Conservation (phyloP, 805 yeast species). For the Jamesozyma rosinii region DNA sequence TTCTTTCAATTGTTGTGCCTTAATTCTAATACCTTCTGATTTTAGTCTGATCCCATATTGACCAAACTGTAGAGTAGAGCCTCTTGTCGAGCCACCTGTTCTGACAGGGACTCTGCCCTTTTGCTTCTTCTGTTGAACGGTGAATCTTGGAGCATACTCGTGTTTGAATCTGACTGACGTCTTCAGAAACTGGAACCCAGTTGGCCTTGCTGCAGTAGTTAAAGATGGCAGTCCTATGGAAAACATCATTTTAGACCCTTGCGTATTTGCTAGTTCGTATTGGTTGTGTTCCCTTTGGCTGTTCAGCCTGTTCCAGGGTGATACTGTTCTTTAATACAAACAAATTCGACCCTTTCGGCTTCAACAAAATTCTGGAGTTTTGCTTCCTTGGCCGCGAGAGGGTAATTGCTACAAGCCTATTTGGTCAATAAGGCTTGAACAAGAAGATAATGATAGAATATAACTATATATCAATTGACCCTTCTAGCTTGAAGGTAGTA, state of each 20-base stretch:
- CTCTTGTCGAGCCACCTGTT: slow-evolving; percentile 88
- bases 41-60: slow-evolving; percentile 77
- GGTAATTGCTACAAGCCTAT: too few species aligned
- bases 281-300: too few species aligned
- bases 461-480: too few species aligned
- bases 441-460: too few species aligned
- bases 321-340: too few species aligned
- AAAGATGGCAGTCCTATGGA: not conserved
- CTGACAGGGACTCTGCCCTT: slow-evolving; percentile 93
- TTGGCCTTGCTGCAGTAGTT: not conserved
- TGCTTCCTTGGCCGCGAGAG: too few species aligned
- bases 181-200: slow-evolving; percentile 26
- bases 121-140: slow-evolving; percentile 56
- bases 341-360: too few species aligned
- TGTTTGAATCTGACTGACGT: slow-evolving; percentile 40
- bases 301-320: too few species aligned
- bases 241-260: not conserved
- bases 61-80: slow-evolving; percentile 75
- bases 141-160: slow-evolving; percentile 71
- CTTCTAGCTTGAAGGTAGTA: too few species aligned
- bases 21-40: slow-evolving; percentile 76
- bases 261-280: too few species aligned
- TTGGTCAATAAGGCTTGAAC: too few species aligned
- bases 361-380: too few species aligned
- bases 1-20: slow-evolving; percentile 81